phyloP scores from a whole-genome alignment of 352 stramenopile genomes.

The Phytophthora macrochlamydospora region DNA sequence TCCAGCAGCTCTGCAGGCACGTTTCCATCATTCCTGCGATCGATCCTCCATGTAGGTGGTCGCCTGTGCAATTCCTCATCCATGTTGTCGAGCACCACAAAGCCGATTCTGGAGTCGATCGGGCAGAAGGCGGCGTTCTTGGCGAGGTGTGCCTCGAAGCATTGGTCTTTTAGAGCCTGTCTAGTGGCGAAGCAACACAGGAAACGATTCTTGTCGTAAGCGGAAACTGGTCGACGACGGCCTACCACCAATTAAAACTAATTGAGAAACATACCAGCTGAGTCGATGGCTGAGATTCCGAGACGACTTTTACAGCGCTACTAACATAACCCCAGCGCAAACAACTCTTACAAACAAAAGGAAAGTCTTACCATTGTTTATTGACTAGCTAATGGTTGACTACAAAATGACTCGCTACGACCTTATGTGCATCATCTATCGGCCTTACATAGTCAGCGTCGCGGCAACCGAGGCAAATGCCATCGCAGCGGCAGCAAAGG shows the following conservation, averaged over 20 bases:
- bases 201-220: neutral
- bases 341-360: no score
- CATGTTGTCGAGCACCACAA: constrained; percentile 25
- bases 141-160: no score
- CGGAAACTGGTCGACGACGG: neutral
- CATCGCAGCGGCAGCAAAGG: constrained; percentile 19
- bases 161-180: no score
- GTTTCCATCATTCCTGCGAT: constrained; percentile 19
- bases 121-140: constrained; percentile 1
- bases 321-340: no score
- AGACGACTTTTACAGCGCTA: no score
- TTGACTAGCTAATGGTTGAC: neutral
- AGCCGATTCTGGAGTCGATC: constrained; percentile 10
- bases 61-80: constrained; percentile 8
- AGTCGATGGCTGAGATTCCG: no score
- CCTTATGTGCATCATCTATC: constrained; percentile 24
- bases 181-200: neutral
- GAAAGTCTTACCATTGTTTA: constrained; percentile 14
- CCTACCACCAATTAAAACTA: no score
- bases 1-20: constrained; percentile 28
- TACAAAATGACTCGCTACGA: neutral
- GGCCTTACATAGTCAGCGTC: constrained; percentile 24
- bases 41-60: constrained; percentile 20
- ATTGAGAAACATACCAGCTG: no score
- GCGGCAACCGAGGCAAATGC: constrained; percentile 27